These are phyloP conservation scores for Pilasporangium apinafurcum DNA, from an alignment of 352 stramenopile genomes.

Conservation along the genomic window DNA sequence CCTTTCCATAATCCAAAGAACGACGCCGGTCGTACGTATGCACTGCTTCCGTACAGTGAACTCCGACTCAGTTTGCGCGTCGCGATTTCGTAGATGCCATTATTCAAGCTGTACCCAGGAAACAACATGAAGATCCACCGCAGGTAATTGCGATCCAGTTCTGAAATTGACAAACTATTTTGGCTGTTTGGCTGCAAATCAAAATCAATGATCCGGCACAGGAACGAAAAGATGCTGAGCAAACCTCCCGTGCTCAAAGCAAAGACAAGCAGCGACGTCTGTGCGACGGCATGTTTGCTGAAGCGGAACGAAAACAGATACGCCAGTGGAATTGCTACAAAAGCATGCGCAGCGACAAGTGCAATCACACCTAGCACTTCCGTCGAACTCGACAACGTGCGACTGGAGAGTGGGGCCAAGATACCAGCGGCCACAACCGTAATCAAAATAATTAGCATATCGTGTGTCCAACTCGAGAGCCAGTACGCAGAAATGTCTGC, in stretches of 20 bases:
- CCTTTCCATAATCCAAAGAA: conserved; percentile 51
- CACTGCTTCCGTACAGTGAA: conserved; percentile 24
- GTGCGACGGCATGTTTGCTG: conserved; percentile 44
- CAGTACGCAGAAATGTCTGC: conserved; percentile 49
- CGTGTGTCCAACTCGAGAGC: conserved; percentile 49
- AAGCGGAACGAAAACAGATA: conserved; percentile 65
- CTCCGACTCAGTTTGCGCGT: conserved; percentile 61
- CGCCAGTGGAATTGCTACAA: conserved; percentile 47
- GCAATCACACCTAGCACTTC: conserved; percentile 34
- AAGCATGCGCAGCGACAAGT: conserved; percentile 33
- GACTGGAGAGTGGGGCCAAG: conserved; percentile 28
- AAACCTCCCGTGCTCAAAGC: conserved; percentile 45
- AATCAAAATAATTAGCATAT: conserved; percentile 33
- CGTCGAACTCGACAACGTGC: conserved; percentile 14
- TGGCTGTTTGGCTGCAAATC: conserved; percentile 13
- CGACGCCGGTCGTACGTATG: conserved; percentile 22
- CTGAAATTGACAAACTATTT: conserved; percentile 39
- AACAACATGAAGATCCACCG: conserved; percentile 71
- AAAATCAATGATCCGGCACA: conserved; percentile 67
- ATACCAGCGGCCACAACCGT: conserved; percentile 32
- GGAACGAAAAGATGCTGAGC: conserved; percentile 72
- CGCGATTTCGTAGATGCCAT: conserved; percentile 63
- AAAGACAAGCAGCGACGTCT: conserved; percentile 67
- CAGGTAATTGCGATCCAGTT: conserved; percentile 60
- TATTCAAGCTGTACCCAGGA: conserved; percentile 61